Evolutionary conservation across 352 stramenopile species (phyloP), one percentile per base, ranked within the genome.

Genomic region (Globisporangium iwayamae): DNA sequence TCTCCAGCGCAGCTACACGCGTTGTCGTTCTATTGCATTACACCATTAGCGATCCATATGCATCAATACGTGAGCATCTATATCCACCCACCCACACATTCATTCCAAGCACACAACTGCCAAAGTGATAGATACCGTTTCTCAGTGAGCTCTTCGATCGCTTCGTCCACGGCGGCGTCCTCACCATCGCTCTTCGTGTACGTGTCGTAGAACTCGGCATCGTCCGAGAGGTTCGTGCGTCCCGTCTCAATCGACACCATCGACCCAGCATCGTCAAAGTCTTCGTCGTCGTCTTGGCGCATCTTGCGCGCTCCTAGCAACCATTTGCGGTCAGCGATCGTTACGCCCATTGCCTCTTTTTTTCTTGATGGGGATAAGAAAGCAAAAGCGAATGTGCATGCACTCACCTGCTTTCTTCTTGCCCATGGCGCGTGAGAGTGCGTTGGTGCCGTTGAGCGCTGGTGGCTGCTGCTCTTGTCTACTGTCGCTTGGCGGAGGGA

Each of bases 81-180:
- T 11, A 56, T 56, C 11, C 18, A 60, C 20, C 8, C 7, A 60
- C 45, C 16, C n/a, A 4, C 30, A 22, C 28, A 4, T 25, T 46
- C 30, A 69, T 43, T n/a, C 3, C 25, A 38, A 14, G 53, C 7
- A n/a, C 34, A 28, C 39, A 20, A 39, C 58, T 13, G 8, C 20
- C 36, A 25, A 56, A 56, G 3, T 1, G 14, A 30, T 53, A 63
- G 39, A 11, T 69, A 93, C 87, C 87, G 70, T 68, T 90, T 87
- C 65, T 94, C 84, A 0, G 75, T 91, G 41, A 96, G 70, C 61
- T 91, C 78, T 56, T 93, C 85, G 18, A 96, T 74, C 2, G 83
- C 77, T 36, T 93, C 83, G 22, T 93, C 78, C 11, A 96, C 73
- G 2, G 74, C 73, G 43, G 89, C 71, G 18, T 93, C 80, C 56